A percentile compares a stretch with the other conserved stretches of the same genome.
phyloP scores from a whole-genome alignment of 441 rosid genomes.

The Breynia disticha region DNA sequence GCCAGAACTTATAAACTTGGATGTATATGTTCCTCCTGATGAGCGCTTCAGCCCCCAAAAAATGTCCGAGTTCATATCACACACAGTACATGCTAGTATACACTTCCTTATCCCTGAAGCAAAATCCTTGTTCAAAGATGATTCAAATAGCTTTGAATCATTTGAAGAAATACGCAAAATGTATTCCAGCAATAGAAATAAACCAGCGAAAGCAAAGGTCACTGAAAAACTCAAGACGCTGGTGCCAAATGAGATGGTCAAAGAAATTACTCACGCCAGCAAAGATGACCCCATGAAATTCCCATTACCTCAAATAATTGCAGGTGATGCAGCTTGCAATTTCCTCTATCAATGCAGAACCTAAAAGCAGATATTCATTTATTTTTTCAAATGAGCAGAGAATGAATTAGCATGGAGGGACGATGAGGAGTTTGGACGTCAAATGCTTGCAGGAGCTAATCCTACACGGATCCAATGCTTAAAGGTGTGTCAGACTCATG shows the following conservation, averaged over 20 bases:
- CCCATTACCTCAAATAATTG: constrained; percentile 44
- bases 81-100: constrained; percentile 29
- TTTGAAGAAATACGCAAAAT: constrained; percentile 41
- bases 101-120: constrained; percentile 36
- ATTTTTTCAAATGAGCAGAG: constrained; percentile 18
- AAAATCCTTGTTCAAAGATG: constrained; percentile 21
- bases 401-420: constrained; percentile 43
- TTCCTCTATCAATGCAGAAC: not conserved
- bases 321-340: constrained; percentile 27
- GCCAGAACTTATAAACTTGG: constrained; percentile 25
- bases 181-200: constrained; percentile 27
- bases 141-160: constrained; percentile 32
- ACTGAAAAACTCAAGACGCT: constrained; percentile 27
- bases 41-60: constrained; percentile 47
- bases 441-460: constrained; percentile 66
- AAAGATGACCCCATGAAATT: constrained; percentile 23
- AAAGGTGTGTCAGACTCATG: constrained; percentile 25
- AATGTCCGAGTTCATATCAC: constrained; percentile 34
- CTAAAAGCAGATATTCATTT: not conserved
- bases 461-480: constrained; percentile 38
- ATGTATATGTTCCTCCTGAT: constrained; percentile 49
- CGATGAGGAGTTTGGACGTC: constrained; percentile 53
- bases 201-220: constrained; percentile 13
- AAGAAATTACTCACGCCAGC: constrained; percentile 15
- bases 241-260: constrained; percentile 24